phyloP scores from a whole-genome alignment of 768 basidiomycete genomes.

The Albatrellus ellisii region DNA sequence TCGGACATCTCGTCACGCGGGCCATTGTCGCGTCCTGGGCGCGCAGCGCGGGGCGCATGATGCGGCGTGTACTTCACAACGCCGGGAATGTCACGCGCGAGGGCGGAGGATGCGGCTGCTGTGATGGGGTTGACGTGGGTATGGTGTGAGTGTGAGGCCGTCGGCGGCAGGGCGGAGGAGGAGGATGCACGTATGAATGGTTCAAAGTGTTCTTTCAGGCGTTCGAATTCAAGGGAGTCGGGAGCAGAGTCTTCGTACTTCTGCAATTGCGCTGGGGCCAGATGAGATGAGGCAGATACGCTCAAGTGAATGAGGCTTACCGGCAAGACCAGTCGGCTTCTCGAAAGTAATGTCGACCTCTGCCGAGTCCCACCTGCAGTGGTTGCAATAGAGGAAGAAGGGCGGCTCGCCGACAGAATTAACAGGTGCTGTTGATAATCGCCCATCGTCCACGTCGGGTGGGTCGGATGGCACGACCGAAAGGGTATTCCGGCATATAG shows the following conservation, averaged over 20 bases:
- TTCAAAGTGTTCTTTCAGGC: slow-evolving; percentile 94
- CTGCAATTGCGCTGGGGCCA: slow-evolving; percentile 68
- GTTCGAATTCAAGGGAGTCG: slow-evolving; percentile 83
- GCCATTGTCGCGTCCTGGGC: slow-evolving; percentile 55
- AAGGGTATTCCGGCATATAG: slow-evolving; percentile 81
- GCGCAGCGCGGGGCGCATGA: slow-evolving; percentile 31
- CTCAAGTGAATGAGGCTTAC: slow-evolving; percentile 29
- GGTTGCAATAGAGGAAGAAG: slow-evolving; percentile 83
- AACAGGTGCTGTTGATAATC: slow-evolving; percentile 33
- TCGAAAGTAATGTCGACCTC: slow-evolving; percentile 89
- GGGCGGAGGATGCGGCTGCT: slow-evolving; percentile 78
- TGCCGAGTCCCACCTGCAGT: slow-evolving; percentile 91
- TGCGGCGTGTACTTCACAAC: slow-evolving; percentile 67
- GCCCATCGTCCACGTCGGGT: slow-evolving; percentile 44
- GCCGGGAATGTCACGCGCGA: slow-evolving; percentile 79
- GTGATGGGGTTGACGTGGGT: slow-evolving; percentile 72
- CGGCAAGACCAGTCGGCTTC: slow-evolving; percentile 90
- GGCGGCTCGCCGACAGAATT: slow-evolving; percentile 70
- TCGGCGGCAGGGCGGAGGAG: slow-evolving; percentile 48
- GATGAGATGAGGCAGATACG: slow-evolving; percentile 1
- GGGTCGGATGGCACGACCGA: slow-evolving; percentile 86
- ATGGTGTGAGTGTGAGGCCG: slow-evolving; percentile 49
- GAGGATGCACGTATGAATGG: slow-evolving; percentile 81
- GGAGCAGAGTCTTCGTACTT: slow-evolving; percentile 79
- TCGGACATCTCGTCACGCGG: slow-evolving; percentile 65